Evolutionary conservation across 2,329 filamentous ascomycete genomes (phyloP).

Genomic region (Lachnellula hyalina): DNA sequence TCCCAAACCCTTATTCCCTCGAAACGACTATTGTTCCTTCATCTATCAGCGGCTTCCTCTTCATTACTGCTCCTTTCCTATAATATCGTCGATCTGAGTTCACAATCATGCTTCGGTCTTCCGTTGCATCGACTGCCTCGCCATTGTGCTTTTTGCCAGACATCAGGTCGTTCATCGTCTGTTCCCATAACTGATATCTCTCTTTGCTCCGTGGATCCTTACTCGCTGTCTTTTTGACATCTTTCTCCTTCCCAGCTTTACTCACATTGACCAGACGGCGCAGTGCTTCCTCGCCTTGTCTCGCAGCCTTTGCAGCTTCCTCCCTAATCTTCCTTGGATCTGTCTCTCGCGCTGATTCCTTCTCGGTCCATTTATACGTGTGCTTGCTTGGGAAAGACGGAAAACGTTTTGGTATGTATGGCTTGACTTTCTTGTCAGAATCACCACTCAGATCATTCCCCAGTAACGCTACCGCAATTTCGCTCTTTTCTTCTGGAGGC

Average conservation of each 20-base stretch:
- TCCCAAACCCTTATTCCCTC: background rate
- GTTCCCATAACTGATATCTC: slow-evolving; percentile 56
- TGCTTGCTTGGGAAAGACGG: slow-evolving; percentile 60
- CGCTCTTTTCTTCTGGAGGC: slow-evolving; percentile 36
- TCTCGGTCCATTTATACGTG: slow-evolving; percentile 56
- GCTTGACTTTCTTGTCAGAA: slow-evolving; percentile 48
- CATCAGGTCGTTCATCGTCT: slow-evolving; percentile 50
- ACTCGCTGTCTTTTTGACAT: slow-evolving; percentile 49
- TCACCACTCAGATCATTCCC: slow-evolving; percentile 54
- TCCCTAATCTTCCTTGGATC: slow-evolving; percentile 55
- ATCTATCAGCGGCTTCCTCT: slow-evolving; percentile 10
- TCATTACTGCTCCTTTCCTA: slow-evolving; percentile 36
- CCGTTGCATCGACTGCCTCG: slow-evolving; percentile 34
- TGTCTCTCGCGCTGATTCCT: slow-evolving; percentile 38
- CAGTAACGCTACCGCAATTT: slow-evolving; percentile 37
- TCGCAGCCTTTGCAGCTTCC: slow-evolving; percentile 53
- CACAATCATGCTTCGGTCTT: slow-evolving; percentile 62
- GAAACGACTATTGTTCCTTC: background rate
- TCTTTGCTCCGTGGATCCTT: slow-evolving; percentile 47
- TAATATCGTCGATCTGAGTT: slow-evolving; percentile 50
- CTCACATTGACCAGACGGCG: slow-evolving; percentile 54
- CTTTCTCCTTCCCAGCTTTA: slow-evolving; percentile 61
- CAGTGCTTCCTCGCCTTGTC: slow-evolving; percentile 58
- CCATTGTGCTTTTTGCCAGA: slow-evolving; percentile 5
- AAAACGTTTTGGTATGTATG: slow-evolving; percentile 54